phyloP scores from a whole-genome alignment of 805 yeast species.

The Barnettozyma pratensis region DNA sequence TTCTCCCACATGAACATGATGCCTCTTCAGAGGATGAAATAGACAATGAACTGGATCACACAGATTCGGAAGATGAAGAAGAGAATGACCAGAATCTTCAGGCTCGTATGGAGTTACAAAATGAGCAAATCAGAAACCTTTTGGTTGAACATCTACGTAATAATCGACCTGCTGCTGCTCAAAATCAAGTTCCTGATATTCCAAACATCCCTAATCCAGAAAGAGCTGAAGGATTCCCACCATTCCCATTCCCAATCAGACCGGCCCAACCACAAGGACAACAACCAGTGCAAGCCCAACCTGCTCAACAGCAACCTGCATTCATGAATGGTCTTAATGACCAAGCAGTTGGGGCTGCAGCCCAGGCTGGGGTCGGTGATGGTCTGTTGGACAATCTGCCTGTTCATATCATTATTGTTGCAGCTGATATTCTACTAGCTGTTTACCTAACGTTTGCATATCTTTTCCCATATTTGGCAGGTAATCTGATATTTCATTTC shows the following conservation, averaged over 20 bases:
- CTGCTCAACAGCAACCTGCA: neutral
- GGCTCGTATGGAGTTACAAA: neutral
- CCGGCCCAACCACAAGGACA: neutral
- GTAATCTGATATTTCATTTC: slow-evolving; percentile 24
- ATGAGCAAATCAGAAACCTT: too few relatives aligned
- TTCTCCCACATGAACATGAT: slow-evolving; percentile 14
- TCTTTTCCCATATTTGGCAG: slow-evolving; percentile 44
- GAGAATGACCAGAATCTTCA: slow-evolving; percentile 2
- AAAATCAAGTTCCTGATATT: slow-evolving; percentile 10
- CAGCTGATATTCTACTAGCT: slow-evolving; percentile 27
- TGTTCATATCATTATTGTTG: slow-evolving; percentile 14
- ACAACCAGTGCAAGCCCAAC: neutral
- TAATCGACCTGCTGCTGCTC: neutral
- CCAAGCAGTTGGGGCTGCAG: neutral
- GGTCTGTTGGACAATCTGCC: slow-evolving; percentile 12
- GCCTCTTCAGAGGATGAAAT: slow-evolving; percentile 3
- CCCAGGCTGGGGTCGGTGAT: neutral
- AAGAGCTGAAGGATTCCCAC: slow-evolving; percentile 11
- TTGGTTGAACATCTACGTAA: slow-evolving; percentile 5
- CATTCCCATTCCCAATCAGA: slow-evolving; percentile 12
- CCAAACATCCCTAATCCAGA: slow-evolving; percentile 8
- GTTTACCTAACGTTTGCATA: slow-evolving; percentile 38
- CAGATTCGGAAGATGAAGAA: neutral
- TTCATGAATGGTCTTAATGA: neutral
- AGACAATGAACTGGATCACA: slow-evolving; percentile 5